These are phyloP conservation scores for Albizia julibrissin DNA, from an alignment of 306 rosid genomes.

Conservation along the genomic window DNA sequence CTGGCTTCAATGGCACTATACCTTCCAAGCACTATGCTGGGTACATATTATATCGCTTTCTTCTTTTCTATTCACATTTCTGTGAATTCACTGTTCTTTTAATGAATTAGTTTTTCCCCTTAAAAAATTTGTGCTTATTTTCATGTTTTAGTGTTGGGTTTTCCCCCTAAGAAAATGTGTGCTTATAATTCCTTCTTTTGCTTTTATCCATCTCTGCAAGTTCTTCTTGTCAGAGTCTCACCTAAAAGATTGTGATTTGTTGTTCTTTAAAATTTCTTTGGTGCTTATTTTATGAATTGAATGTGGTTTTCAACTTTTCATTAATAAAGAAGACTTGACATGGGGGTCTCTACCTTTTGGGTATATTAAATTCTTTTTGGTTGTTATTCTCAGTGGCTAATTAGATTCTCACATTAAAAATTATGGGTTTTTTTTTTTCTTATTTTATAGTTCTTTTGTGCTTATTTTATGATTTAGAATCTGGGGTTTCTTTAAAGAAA, in stretches of 20 bases:
- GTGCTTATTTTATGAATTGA: neutral
- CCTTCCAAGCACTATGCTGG: slow-evolving; percentile 34
- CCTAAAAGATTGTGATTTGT: neutral
- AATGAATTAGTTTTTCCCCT: neutral
- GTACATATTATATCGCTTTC: neutral
- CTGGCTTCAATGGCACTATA: slow-evolving; percentile 19
- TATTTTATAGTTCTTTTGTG: neutral
- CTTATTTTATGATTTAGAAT: neutral
- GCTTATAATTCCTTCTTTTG: neutral
- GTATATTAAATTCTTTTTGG: neutral
- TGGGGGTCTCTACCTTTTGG: neutral
- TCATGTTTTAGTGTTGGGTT: neutral
- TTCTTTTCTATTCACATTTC: neutral
- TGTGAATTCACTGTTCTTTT: neutral
- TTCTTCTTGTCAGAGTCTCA: neutral
- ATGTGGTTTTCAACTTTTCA: neutral
- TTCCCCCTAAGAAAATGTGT: neutral
- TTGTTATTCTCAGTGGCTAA: neutral
- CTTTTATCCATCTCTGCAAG: neutral
- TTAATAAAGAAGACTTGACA: neutral
- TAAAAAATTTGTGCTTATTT: neutral
- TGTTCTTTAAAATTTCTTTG: neutral
- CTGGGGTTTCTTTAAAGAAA: neutral
- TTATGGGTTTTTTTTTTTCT: neutral
- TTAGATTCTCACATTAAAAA: neutral